Evolutionary conservation across 2,329 filamentous ascomycete species (phyloP), one percentile per base, ranked within the genome.

Genomic region (Hansfordia pulvinata): DNA sequence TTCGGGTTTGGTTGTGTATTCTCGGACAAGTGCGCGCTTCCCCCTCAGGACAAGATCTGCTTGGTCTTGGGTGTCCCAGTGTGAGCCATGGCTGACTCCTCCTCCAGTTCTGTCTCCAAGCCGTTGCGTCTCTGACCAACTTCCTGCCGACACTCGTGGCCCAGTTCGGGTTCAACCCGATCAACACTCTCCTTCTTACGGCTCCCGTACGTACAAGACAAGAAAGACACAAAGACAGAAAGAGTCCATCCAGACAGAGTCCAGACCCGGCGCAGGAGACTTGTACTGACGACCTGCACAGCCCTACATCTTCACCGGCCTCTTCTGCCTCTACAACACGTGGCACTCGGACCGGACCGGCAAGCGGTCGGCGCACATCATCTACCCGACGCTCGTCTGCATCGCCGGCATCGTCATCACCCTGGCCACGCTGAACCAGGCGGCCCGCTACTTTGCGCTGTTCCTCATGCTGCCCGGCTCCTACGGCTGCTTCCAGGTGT

Each of bases 111-210:
- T 42, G 43, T 14, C 24, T 47, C 6, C 42, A 47, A 27, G 42
- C 44, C 3, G 42, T 41, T 5, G 44, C 43, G 4, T 44, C 44
- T 3, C 29, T 49, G 8, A 47, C 44, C 24, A 49, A 46, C 33
- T 49, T 49, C 29, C 32, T 49, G 10, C 46, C 46, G 6, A 45
- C 44, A 2, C 34, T 49, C 9, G 44, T 49, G 21, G 34, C 37
- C 13, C 40, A 34, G 17, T 42, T 49, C 22, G 46, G 46, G 3
- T 47, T 32, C 29, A 26, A 21, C 12, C 43, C 37, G 10, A 40
- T 41, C 20, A 23, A 43, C 8, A 47, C 45, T 2, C 36, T 47
- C 1, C 39, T 49, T 6, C 29, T 47, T 2, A 46, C 43, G 4
- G 37, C 43, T 2, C 45, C 45, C n/a, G 31, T 33, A 28, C n/a